phyloP scores from a whole-genome alignment of 495 filamentous ascomycete species.

The Penicillium cinerascens region DNA sequence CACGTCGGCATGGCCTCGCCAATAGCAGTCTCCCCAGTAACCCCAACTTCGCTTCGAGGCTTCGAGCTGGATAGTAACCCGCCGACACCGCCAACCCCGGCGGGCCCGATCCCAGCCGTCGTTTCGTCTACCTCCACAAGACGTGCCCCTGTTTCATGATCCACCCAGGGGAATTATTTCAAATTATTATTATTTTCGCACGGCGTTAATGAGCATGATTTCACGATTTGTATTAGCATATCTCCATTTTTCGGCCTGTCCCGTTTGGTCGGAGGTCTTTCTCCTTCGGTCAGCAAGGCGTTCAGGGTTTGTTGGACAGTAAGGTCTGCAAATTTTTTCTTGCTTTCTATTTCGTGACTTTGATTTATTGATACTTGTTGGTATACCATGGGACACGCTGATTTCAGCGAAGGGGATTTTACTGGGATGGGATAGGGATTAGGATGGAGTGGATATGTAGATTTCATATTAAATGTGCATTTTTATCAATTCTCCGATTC shows the following conservation, averaged over 20 bases:
- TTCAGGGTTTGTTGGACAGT: background rate
- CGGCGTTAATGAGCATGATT: constrained; percentile 17
- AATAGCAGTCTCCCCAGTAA: constrained; percentile 23
- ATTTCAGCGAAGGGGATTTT: background rate
- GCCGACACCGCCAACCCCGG: constrained; percentile 12
- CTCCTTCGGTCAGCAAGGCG: constrained; percentile 1
- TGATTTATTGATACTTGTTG: background rate
- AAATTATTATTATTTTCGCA: background rate
- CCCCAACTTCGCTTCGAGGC: constrained; percentile 6
- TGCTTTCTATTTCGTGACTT: background rate
- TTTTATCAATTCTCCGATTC: background rate
- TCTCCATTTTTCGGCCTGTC: background rate
- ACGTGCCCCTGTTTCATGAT: constrained; percentile 7
- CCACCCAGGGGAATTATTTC: background rate
- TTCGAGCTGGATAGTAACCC: constrained; percentile 1
- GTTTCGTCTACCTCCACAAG: constrained; percentile 9
- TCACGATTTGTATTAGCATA: constrained; percentile 19
- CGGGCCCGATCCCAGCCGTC: background rate
- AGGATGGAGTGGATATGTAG: background rate
- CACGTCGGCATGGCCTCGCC: constrained; percentile 40
- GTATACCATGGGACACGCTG: background rate
- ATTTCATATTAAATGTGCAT: background rate
- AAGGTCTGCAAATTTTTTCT: background rate
- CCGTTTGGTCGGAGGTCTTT: background rate
- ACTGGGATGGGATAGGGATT: background rate